Base-by-base conservation (phyloP, 768 basidiomycete genomes). In the Pleurotus giganteus region DNA sequence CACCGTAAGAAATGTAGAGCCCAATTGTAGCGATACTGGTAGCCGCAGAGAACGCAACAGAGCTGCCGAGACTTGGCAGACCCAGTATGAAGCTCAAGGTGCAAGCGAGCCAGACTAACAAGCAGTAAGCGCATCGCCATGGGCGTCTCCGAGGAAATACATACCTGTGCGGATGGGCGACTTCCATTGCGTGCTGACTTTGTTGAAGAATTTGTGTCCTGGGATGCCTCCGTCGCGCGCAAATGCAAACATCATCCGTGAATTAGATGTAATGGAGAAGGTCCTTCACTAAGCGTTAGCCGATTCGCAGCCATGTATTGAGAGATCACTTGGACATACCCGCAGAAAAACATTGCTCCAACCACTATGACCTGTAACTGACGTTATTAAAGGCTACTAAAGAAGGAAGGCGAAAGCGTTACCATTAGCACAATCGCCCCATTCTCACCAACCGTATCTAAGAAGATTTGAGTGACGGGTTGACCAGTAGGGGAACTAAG, bases 221-320 rank as follows among this genome's bases (percentile, higher is more conserved):
- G 89, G 88, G 23, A 89, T 76, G 9, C 80, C 88, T 0, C 87
- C 84, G 65, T 92, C 89, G 32, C 89, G 79, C 3, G 86, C 78
- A 62, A 90, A 91, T 0, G 88, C 85, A 64, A 84, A 92, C 85
- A 88, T 88, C 89, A 91, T 91, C 0, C 89, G 77, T 3, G 84
- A 87, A 64, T 91, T 92, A 0, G 84, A 84, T 0, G 89, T 89
- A 47, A 92, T 70, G 0, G 87, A 89, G 70, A 91, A 91, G 0
- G 85, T 87, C 12, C 86, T 85, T 53, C 4, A 7, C 21, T 29
- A 15, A 27, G 19, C 19, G 3, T 44, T 27, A 21, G 41, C 17
- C 21, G 45, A 31, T 24, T 26, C 15, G 11, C 11, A 13, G 21
- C 24, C 11, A 15, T 52, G n/a, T 42, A 28, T 21, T 3, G 3